phyloP scores from a whole-genome alignment of 495 filamentous ascomycete genomes.

The Pyronema domesticum region DNA sequence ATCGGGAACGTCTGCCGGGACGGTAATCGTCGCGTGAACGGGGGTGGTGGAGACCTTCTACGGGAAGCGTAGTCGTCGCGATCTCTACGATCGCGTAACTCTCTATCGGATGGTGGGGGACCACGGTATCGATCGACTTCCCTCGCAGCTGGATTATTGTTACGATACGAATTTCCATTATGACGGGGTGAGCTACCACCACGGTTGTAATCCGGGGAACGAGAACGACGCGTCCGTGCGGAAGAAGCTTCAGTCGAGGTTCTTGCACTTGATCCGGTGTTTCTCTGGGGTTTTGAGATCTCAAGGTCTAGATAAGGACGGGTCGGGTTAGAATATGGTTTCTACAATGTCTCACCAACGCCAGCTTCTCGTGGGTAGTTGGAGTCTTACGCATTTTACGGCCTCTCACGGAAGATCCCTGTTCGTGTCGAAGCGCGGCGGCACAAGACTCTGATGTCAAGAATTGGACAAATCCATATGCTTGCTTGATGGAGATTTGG shows the following conservation, averaged over 20 bases:
- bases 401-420: slow-evolving; percentile 60
- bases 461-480: slow-evolving; percentile 94
- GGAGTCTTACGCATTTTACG: slow-evolving; percentile 72
- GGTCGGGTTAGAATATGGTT: slow-evolving; percentile 4
- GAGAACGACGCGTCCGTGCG: slow-evolving; percentile 36
- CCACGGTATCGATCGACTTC: slow-evolving; percentile 12
- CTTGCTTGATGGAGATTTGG: slow-evolving; percentile 91
- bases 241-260: slow-evolving; percentile 20
- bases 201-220: slow-evolving; percentile 52
- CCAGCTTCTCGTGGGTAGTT: background rate
- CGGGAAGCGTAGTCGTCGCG: slow-evolving; percentile 52
- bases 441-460: slow-evolving; percentile 55
- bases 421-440: slow-evolving; percentile 53
- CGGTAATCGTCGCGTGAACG: slow-evolving; percentile 30
- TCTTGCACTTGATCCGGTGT: slow-evolving; percentile 34
- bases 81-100: slow-evolving; percentile 30
- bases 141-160: slow-evolving; percentile 30
- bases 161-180: slow-evolving; percentile 15
- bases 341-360: background rate
- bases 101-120: slow-evolving; percentile 32
- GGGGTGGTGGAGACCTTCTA: slow-evolving; percentile 36
- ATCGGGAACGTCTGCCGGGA: slow-evolving; percentile 25
- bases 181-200: slow-evolving; percentile 29
- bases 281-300: slow-evolving; percentile 75
- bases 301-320: slow-evolving; percentile 53